phyloP scores from a whole-genome alignment of 768 basidiomycete genomes.

The Mycena leptocephala region DNA sequence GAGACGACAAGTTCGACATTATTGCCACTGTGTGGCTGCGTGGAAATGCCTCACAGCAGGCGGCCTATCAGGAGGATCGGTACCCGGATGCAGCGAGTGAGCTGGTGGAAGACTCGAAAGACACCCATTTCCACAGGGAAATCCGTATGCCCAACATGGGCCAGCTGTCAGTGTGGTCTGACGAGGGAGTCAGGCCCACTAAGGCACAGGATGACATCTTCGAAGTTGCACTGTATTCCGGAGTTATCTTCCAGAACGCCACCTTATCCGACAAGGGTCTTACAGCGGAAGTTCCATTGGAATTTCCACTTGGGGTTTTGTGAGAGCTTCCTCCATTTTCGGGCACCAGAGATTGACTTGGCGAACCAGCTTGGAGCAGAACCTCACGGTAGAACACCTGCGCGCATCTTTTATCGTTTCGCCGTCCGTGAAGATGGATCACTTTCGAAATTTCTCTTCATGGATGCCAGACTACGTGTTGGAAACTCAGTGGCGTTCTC shows the following conservation, averaged over 20 bases:
- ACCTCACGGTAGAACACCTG: constrained; percentile 16
- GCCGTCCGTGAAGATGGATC: constrained; percentile 15
- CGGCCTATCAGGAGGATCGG: constrained; percentile 11
- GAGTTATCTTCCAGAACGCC: constrained; percentile 14
- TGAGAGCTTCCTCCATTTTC: constrained; percentile 15
- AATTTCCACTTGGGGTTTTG: constrained; percentile 18
- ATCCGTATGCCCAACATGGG: constrained; percentile 10
- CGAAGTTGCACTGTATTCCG: constrained; percentile 19
- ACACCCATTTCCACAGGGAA: constrained; percentile 10
- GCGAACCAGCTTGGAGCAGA: constrained; percentile 17
- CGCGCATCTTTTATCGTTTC: constrained; percentile 12
- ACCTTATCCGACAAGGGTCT: constrained; percentile 14
- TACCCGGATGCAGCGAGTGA: constrained; percentile 14
- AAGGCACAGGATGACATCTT: constrained; percentile 18
- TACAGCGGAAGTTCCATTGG: constrained; percentile 17
- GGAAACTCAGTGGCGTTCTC: constrained; percentile 15
- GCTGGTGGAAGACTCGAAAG: constrained; percentile 16
- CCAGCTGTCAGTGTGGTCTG: constrained; percentile 13
- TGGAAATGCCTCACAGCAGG: constrained; percentile 17
- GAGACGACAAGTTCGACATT: constrained; percentile 13
- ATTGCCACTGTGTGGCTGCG: constrained; percentile 17
- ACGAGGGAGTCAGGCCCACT: constrained; percentile 17
- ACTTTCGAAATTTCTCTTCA: constrained; percentile 17
- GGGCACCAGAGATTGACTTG: constrained; percentile 14
- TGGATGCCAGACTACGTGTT: constrained; percentile 18